These are phyloP conservation scores for Trichoderma gamsii DNA, from an alignment of 495 filamentous ascomycete genomes.

Conservation along the genomic window DNA sequence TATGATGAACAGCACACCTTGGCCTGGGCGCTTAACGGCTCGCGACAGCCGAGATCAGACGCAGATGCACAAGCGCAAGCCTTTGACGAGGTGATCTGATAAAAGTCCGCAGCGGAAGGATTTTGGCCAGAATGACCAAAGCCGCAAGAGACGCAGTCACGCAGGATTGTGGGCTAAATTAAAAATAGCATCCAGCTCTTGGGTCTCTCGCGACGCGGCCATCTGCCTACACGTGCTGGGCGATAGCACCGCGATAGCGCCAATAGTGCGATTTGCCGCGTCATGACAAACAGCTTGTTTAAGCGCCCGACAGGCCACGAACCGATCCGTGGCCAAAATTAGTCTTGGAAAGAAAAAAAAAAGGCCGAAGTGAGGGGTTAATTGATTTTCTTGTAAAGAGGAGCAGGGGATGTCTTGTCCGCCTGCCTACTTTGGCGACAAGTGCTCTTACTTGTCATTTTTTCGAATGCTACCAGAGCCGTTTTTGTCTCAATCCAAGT, in stretches of 20 bases:
- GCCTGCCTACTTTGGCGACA: not conserved
- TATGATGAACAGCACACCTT: not conserved
- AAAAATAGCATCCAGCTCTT: not conserved
- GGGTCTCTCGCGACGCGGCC: not conserved
- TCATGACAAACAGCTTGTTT: not conserved
- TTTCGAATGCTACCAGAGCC: not conserved
- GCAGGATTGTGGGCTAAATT: conserved; percentile 2
- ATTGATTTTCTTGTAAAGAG: not conserved
- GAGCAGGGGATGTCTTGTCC: not conserved
- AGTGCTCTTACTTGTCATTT: not conserved
- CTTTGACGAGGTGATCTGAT: not conserved
- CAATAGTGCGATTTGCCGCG: conserved; percentile 6
- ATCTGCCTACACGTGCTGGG: not conserved
- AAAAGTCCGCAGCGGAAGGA: not conserved
- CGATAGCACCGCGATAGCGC: conserved; percentile 4
- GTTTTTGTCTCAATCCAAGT: not conserved
- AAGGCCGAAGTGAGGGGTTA: not conserved
- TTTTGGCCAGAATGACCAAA: not conserved
- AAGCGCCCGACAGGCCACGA: not conserved
- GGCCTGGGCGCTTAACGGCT: conserved; percentile 7
- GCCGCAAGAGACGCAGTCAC: not conserved
- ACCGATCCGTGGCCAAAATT: not conserved
- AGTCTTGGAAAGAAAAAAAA: not conserved
- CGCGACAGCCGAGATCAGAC: conserved; percentile 13
- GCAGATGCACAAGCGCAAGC: not conserved